Evolutionary conservation across 345 rosid species (phyloP).

Genomic region (Bretschneidera sinensis): DNA sequence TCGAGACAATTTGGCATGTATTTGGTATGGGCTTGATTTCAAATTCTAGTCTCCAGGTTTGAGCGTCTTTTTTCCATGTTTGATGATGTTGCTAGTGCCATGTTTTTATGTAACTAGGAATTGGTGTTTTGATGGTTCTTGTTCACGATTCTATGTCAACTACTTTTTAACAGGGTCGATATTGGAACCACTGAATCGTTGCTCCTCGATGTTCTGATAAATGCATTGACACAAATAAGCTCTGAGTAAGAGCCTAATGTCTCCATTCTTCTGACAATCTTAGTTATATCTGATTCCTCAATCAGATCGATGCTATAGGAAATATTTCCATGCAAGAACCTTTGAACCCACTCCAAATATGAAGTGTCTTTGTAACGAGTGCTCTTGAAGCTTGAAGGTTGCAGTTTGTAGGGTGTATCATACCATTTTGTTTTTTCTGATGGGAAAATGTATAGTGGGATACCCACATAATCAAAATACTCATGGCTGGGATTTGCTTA

Average conservation of each 20-base stretch:
- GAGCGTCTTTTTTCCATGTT: neutral
- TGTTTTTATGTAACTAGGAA: conserved; percentile 7
- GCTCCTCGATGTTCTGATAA: conserved; percentile 75
- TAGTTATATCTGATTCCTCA: neutral
- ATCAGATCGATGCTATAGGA: neutral
- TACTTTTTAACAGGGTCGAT: conserved; percentile 61
- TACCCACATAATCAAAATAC: neutral
- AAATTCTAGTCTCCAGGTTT: neutral
- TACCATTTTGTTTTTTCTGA: neutral
- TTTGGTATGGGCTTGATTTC: conserved; percentile 51
- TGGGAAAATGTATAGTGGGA: neutral
- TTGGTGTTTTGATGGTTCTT: neutral
- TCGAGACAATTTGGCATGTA: conserved; percentile 77
- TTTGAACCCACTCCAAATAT: neutral
- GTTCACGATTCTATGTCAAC: conserved; percentile 13
- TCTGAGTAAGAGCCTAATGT: conserved; percentile 57
- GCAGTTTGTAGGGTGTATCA: neutral
- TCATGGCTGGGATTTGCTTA: neutral
- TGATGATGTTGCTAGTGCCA: neutral
- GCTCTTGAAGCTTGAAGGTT: neutral
- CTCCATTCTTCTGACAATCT: neutral
- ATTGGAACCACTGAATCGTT: conserved; percentile 80
- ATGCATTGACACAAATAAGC: conserved; percentile 88
- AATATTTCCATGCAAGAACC: neutral
- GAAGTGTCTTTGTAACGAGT: neutral